Percentiles rank a stretch among this genome's conserved stretches.
Evolutionary conservation across 108 stramenopile species (phyloP).

Genomic region (Seminavis robusta): DNA sequence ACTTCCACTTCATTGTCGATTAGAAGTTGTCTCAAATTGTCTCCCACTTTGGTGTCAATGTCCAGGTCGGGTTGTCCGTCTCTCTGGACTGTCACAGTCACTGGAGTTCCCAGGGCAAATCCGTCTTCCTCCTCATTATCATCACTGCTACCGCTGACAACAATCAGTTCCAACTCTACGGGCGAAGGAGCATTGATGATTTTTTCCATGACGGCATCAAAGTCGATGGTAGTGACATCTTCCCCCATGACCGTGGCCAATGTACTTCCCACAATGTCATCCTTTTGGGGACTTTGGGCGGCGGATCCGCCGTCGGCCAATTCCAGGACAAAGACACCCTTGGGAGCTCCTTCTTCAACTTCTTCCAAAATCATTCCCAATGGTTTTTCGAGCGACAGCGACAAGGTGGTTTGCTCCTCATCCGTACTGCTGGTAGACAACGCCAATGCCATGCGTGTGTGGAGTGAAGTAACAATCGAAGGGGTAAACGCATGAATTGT

Average conservation of each 20-base stretch:
- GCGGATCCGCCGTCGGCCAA: conserved; percentile 69
- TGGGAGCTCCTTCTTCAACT: conserved; percentile 43
- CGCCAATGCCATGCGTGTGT: too few relatives aligned
- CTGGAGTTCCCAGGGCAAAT: conserved; percentile 56
- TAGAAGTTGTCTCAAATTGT: conserved; percentile 63
- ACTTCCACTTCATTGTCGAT: conserved; percentile 70
- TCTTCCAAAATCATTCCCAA: conserved; percentile 79
- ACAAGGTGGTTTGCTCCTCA: too few relatives aligned
- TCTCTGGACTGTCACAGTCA: conserved; percentile 56
- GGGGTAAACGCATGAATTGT: too few relatives aligned
- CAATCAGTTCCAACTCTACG: conserved; percentile 41
- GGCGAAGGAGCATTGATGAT: conserved; percentile 65
- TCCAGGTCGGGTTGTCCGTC: conserved; percentile 45
- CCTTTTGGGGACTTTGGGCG: conserved; percentile 15
- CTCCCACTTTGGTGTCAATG: conserved; percentile 70
- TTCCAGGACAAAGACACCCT: conserved; percentile 59
- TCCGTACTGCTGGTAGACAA: too few relatives aligned
- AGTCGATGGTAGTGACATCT: conserved; percentile 46
- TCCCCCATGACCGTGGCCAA: conserved; percentile 46
- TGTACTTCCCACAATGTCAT: conserved; percentile 31
- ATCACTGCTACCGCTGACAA: not conserved
- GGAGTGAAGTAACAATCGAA: too few relatives aligned
- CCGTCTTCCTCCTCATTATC: conserved; percentile 2
- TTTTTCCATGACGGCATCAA: conserved; percentile 76
- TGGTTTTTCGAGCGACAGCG: conserved; percentile 54